Evolutionary conservation across 2,329 filamentous ascomycete genomes (phyloP).

Genomic region (Sclerotinia subarctica): DNA sequence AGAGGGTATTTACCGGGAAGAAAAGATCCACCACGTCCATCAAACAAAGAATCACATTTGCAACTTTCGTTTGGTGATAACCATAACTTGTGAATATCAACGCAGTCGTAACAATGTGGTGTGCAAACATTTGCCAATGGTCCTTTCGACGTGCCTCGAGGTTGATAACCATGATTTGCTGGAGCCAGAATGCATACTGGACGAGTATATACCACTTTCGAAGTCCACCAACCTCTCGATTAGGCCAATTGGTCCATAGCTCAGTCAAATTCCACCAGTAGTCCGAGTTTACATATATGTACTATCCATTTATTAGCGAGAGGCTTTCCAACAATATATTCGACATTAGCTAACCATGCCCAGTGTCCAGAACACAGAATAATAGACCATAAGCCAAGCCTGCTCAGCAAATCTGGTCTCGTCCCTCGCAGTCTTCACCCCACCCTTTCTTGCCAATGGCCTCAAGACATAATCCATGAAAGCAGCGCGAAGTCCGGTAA

Average conservation of each 20-base stretch:
- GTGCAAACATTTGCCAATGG: conserved; percentile 91
- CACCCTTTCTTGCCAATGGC: conserved; percentile 69
- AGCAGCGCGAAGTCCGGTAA: conserved; percentile 80
- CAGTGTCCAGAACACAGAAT: conserved; percentile 73
- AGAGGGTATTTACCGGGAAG: conserved; percentile 60
- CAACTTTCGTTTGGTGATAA: conserved; percentile 83
- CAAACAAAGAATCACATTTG: conserved; percentile 81
- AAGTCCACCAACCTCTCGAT: conserved; percentile 67
- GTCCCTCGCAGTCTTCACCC: conserved; percentile 73
- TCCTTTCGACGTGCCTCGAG: conserved; percentile 95
- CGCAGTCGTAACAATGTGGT: conserved; percentile 84
- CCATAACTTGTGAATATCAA: conserved; percentile 81
- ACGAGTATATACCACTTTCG: conserved; percentile 88
- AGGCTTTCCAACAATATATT: neutral
- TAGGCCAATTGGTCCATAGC: conserved; percentile 83
- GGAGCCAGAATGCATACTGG: conserved; percentile 89
- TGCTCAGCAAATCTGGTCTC: conserved; percentile 88
- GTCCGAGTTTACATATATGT: conserved; percentile 72
- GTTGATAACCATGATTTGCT: conserved; percentile 91
- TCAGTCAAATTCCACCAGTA: conserved; percentile 75
- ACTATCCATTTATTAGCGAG: conserved; percentile 49
- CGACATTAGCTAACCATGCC: conserved; percentile 63
- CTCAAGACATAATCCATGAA: conserved; percentile 84
- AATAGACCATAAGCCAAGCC: conserved; percentile 86
- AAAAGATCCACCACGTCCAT: conserved; percentile 94